Base-by-base conservation (phyloP, 2,329 filamentous ascomycete genomes). In the Penicillium sp. region DNA sequence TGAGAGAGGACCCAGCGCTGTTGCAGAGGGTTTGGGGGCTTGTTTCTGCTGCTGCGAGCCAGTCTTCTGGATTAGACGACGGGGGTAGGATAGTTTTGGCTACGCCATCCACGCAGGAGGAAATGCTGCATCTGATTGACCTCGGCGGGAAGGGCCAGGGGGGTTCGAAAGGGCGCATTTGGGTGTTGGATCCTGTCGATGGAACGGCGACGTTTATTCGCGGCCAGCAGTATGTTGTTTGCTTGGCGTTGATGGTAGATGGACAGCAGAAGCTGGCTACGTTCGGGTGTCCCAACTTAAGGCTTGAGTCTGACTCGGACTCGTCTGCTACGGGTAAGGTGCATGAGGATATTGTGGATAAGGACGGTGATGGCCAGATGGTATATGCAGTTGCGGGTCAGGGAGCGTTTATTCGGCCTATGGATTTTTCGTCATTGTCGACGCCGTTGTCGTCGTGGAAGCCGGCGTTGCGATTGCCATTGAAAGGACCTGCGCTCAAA, bases 151-250 rank as follows among this genome's bases (percentile, higher is more conserved):
- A 71, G 2, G 78, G 77, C 1, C 61, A 68, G 9, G 71, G 71
- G 47, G 70, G 68, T 5, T 66, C 64, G 59, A 73, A 62, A 59
- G 77, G 69, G 2, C 71, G 79, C 1, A 77, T 82, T 52, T 87
- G 84, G 84, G 79, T 84, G 28, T 78, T 87, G 66, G 84, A 87
- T 64, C 84, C 84, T 0, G 81, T 87, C 7, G 84, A 87, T 62
- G 84, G 84, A 28, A 87, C 84, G 1, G 81, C 80, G 16, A 81
- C 83, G 0, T 87, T 85, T 58, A 79, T 87, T 61, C 71, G 72
- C 40, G 81, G 81, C 3, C 77, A 83, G 68, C 84, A 87, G 69
- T 87, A 86, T 58, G 84, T 81, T 3, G 82, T 87, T 3, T 82
- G 82, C 59, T 71, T 87, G 20, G 80, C 81, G 3, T 69, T 87